phyloP scores from a whole-genome alignment of 176 grass and related monocot genomes.

The Eragrostis nindensis region DNA sequence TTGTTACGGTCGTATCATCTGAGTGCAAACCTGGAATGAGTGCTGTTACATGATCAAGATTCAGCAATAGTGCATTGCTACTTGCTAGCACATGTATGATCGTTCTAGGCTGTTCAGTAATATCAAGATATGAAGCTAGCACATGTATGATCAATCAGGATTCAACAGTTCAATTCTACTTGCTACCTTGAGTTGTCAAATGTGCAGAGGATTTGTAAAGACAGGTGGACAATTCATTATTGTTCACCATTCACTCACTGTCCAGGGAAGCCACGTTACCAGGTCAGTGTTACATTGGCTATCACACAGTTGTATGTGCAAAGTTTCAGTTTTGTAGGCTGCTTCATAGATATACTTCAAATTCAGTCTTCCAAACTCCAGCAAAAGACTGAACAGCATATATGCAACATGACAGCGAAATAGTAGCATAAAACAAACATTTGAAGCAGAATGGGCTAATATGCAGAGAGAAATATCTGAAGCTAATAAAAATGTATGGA shows the following conservation, averaged over 20 bases:
- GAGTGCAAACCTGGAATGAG: too few species aligned
- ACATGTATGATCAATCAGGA: too few species aligned
- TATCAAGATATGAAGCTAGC: too few species aligned
- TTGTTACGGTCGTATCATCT: background rate
- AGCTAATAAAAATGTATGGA: background rate
- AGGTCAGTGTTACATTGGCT: background rate
- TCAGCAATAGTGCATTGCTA: too few species aligned
- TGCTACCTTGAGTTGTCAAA: background rate
- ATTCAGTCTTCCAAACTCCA: background rate
- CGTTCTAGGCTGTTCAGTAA: too few species aligned
- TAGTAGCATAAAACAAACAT: background rate
- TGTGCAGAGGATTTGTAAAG: background rate
- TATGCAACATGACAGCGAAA: background rate
- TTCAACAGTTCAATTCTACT: background rate
- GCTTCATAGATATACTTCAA: background rate
- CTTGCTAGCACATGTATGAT: too few species aligned
- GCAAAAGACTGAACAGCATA: background rate
- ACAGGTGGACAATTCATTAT: background rate
- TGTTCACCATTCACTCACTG: background rate
- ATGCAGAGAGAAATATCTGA: background rate
- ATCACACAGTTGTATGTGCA: background rate
- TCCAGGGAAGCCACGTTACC: background rate
- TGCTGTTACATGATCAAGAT: too few species aligned
- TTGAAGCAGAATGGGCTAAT: background rate
- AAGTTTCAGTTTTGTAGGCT: background rate